A percentile compares a stretch with the other conserved stretches of the same genome.
Conservation (phyloP, 2,329 filamentous ascomycete genomes). For the Didymella sp. region DNA sequence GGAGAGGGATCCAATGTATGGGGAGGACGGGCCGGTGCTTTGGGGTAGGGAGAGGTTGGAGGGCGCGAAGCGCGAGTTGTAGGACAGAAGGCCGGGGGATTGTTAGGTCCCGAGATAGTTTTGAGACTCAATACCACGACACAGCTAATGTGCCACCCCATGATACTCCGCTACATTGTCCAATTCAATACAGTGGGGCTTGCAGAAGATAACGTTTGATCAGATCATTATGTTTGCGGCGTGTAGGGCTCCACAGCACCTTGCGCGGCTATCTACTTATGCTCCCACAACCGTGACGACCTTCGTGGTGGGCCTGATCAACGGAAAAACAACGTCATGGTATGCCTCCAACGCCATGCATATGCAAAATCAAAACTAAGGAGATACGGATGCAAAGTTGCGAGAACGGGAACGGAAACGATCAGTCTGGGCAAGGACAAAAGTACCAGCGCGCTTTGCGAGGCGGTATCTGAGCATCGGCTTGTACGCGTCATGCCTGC, state of each 20-base stretch:
- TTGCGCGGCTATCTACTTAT: neutral
- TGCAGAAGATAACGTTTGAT: neutral
- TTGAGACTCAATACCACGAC: too few species aligned
- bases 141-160: too few species aligned
- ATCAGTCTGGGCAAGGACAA: slow-evolving; percentile 16
- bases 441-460: slow-evolving; percentile 14
- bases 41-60: slow-evolving; percentile 34
- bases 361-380: slow-evolving; percentile 21
- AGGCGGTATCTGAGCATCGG: slow-evolving; percentile 20
- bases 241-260: slow-evolving; percentile 1
- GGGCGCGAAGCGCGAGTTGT: neutral
- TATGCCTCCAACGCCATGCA: slow-evolving; percentile 18
- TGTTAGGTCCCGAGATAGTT: too few species aligned
- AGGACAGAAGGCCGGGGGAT: neutral
- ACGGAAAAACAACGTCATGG: slow-evolving; percentile 3
- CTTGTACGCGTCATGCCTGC: slow-evolving; percentile 17
- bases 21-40: slow-evolving; percentile 34
- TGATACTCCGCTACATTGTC: too few species aligned
- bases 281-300: neutral
- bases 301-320: neutral
- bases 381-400: slow-evolving; percentile 17
- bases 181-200: too few species aligned
- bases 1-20: slow-evolving; percentile 62
- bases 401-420: slow-evolving; percentile 17
- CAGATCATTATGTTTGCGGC: slow-evolving; percentile 2